Base-by-base conservation (phyloP, 2,329 filamentous ascomycete genomes). In the Fusarium albosuccineum region DNA sequence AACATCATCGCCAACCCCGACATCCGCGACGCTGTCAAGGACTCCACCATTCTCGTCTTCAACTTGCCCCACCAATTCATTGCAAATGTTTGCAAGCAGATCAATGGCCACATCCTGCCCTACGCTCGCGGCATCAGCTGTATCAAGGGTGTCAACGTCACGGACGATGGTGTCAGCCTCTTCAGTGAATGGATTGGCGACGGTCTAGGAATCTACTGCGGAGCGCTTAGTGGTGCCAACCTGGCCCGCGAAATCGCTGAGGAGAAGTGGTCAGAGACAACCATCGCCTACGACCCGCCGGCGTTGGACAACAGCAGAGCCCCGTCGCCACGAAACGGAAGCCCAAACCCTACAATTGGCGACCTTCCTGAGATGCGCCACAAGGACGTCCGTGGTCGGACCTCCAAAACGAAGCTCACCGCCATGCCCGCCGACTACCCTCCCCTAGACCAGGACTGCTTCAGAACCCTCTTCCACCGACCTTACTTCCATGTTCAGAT, bases 1-100 rank as follows among this genome's bases (percentile, higher is more conserved):
- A 99, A 99, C 78, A 83, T 97, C 59, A 80, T 94, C 71, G 94
- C 94, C 71, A 96, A 96, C 78, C 91, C 94, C 16, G 92, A 92
- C 29, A 83, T 97, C 57, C 83, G 87, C 65, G 92, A 94, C 64
- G 88, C 96, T 16, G 95, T 96, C 76, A 89, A 90, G 75, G 89
- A 92, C 79, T 92, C 94, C 27, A 92, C 93, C 27, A 92, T 99
- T 66, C 88, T 99, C 67, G 86, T 99, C 77, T 99, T 99, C 87
- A 98, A 98, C 82, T 87, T 97, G 60, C 92, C 96, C 29, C 96
- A 99, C 82, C 93, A 97, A 80, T 99, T 99, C 79, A 97, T 99
- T 76, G 87, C 87, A 76, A 91, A 91, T 66, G 92, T 94, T 64
- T 97, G 94, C 82, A 87, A 91, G 67, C 90, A 94, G 77, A 85